These are phyloP conservation scores for Physcomitrium patens DNA, from an alignment of 225 moss, liverwort and hornwort species.

Conservation along the genomic window DNA sequence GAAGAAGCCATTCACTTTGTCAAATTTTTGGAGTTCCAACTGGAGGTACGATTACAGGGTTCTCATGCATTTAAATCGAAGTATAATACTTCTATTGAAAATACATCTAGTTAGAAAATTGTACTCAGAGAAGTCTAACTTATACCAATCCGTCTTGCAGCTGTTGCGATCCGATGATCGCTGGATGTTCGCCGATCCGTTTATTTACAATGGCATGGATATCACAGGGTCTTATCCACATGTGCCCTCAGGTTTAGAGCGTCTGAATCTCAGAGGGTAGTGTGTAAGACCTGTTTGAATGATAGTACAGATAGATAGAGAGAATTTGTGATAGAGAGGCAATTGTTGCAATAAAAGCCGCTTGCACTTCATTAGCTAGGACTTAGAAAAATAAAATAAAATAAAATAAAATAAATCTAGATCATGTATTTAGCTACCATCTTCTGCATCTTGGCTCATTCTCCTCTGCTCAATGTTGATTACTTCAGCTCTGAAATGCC, in stretches of 20 bases:
- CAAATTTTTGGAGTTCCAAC: background rate
- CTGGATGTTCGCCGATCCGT: slow-evolving; percentile 42
- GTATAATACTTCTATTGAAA: too few relatives aligned
- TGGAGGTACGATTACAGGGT: slow-evolving; percentile 4
- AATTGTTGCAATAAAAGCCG: too few relatives aligned
- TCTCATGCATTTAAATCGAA: too few relatives aligned
- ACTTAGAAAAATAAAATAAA: too few relatives aligned
- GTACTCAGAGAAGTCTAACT: too few relatives aligned
- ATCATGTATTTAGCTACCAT: background rate
- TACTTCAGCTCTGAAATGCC: slow-evolving; percentile 21
- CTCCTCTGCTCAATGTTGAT: slow-evolving; percentile 25
- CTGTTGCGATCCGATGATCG: slow-evolving; percentile 46
- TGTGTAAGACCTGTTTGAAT: too few relatives aligned
- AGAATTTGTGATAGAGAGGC: too few relatives aligned
- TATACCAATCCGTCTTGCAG: slow-evolving; percentile 29
- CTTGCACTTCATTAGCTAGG: too few relatives aligned
- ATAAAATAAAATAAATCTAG: too few relatives aligned
- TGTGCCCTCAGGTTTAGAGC: background rate
- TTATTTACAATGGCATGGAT: slow-evolving; percentile 51
- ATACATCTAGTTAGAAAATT: too few relatives aligned
- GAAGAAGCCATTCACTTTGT: background rate
- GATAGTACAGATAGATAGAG: too few relatives aligned
- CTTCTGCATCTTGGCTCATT: background rate
- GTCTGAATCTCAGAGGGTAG: too few relatives aligned
- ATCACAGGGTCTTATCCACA: slow-evolving; percentile 26